Percentiles rank a stretch among this genome's conserved stretches.
These are phyloP conservation scores for Mycena metata DNA, from an alignment of 768 basidiomycete species.

Conservation along the genomic window DNA sequence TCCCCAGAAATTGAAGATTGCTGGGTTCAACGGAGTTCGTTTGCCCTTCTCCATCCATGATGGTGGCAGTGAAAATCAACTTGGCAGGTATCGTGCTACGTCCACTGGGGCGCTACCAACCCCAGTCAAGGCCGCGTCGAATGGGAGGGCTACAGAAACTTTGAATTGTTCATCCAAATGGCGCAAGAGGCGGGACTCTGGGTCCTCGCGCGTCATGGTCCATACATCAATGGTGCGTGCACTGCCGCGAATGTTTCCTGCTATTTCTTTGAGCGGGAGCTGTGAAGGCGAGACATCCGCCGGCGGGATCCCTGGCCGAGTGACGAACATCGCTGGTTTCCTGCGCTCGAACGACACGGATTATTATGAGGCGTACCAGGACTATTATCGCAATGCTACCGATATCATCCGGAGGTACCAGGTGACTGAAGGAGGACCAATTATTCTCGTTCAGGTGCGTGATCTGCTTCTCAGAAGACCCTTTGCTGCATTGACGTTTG, in stretches of 20 bases:
- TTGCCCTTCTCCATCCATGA: conserved; percentile 1
- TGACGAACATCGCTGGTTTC: conserved; percentile 32
- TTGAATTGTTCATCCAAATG: conserved; percentile 29
- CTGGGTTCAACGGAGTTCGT: conserved; percentile 30
- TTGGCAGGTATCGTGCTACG: conserved; percentile 32
- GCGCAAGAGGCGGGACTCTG: conserved; percentile 30
- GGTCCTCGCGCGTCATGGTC: conserved; percentile 26
- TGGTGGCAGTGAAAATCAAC: background rate
- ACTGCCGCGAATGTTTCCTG: background rate
- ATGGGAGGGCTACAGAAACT: conserved; percentile 30
- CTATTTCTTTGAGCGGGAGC: background rate
- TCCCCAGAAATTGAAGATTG: conserved; percentile 26
- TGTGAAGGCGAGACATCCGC: conserved; percentile 29
- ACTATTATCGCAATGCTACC: conserved; percentile 32
- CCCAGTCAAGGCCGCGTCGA: conserved; percentile 27
- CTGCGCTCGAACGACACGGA: conserved; percentile 33
- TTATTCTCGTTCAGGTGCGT: conserved; percentile 32
- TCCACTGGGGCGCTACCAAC: conserved; percentile 33
- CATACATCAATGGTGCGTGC: conserved; percentile 27
- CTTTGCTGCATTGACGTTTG: conserved; percentile 5
- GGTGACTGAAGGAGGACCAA: conserved; percentile 27
- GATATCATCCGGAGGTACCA: conserved; percentile 30
- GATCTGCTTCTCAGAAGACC: background rate
- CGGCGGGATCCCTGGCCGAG: conserved; percentile 32
- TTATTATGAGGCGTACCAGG: conserved; percentile 31